A percentile compares a stretch with the other conserved stretches of the same genome.
Evolutionary conservation across 257 asterid genomes (phyloP).

Genomic region (Solanum verrucosum): DNA sequence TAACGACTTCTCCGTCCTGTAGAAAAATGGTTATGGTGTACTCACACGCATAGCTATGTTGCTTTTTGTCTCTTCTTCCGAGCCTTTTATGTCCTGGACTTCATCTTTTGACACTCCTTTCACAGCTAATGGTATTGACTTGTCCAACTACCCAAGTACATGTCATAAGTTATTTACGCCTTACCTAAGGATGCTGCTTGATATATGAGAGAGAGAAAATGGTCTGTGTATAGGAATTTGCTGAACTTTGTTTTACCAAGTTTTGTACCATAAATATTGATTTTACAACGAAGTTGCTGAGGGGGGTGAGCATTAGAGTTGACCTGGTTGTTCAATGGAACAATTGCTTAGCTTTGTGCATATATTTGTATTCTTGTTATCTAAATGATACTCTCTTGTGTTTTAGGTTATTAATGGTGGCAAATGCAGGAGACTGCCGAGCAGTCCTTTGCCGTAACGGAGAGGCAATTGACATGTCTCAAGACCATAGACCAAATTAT

Average conservation of each 20-base stretch:
- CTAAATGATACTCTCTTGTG: neutral
- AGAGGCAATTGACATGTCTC: constrained; percentile 73
- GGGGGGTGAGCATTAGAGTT: neutral
- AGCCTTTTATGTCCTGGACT: neutral
- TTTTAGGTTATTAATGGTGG: constrained; percentile 70
- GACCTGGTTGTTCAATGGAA: neutral
- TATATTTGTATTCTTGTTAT: neutral
- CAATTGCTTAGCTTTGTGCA: neutral
- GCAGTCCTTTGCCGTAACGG: constrained; percentile 86
- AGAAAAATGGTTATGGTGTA: neutral
- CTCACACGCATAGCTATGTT: neutral
- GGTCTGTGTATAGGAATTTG: neutral
- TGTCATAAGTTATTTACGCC: neutral
- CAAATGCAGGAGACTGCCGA: constrained; percentile 78
- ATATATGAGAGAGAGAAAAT: neutral
- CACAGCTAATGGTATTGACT: neutral
- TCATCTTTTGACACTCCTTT: constrained; percentile 32
- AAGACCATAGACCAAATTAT: constrained; percentile 60
- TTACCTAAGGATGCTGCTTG: neutral
- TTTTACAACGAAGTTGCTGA: neutral
- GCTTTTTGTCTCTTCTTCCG: neutral
- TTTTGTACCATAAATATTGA: neutral
- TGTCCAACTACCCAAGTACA: neutral
- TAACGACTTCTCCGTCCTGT: neutral
- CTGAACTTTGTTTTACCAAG: neutral